Evolutionary conservation across 176 grass and related monocot genomes (phyloP).

Genomic region (Cymbopogon citratus): DNA sequence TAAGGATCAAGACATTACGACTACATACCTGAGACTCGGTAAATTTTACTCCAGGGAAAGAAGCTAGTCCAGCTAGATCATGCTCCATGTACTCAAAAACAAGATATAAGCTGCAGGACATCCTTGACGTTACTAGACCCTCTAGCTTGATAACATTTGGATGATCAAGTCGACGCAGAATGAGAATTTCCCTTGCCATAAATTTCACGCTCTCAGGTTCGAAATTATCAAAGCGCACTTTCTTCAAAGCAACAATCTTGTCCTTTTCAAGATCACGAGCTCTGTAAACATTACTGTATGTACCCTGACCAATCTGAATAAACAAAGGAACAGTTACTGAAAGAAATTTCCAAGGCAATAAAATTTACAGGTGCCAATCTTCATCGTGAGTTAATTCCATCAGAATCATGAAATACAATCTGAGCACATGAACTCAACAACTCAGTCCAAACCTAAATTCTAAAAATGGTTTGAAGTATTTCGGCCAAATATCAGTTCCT

Average conservation of each 20-base stretch:
- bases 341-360: not conserved
- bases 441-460: not conserved
- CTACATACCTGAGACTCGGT: slow-evolving; percentile 73
- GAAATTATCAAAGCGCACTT: slow-evolving; percentile 96
- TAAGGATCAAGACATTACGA: not conserved
- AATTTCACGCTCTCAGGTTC: slow-evolving; percentile 99
- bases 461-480: not conserved
- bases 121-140: slow-evolving; percentile 92
- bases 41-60: slow-evolving; percentile 86
- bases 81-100: slow-evolving; percentile 99
- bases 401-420: not conserved
- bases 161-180: slow-evolving; percentile 95
- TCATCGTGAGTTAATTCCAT: not conserved
- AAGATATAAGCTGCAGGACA: slow-evolving; percentile 99
- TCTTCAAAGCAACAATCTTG: slow-evolving; percentile 97
- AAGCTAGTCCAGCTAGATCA: slow-evolving; percentile 88
- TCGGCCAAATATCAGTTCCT: not conserved
- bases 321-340: slow-evolving; percentile 24
- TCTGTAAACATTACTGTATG: slow-evolving; percentile 95
- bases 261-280: slow-evolving; percentile 83
- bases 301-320: slow-evolving; percentile 96
- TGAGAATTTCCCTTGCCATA: slow-evolving; percentile 96
- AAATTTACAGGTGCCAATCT: not conserved
- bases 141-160: slow-evolving; percentile 97
- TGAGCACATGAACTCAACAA: not conserved